phyloP scores from a whole-genome alignment of 371 early-diverging fungal genomes.

The Rhizopus arrhizus region DNA sequence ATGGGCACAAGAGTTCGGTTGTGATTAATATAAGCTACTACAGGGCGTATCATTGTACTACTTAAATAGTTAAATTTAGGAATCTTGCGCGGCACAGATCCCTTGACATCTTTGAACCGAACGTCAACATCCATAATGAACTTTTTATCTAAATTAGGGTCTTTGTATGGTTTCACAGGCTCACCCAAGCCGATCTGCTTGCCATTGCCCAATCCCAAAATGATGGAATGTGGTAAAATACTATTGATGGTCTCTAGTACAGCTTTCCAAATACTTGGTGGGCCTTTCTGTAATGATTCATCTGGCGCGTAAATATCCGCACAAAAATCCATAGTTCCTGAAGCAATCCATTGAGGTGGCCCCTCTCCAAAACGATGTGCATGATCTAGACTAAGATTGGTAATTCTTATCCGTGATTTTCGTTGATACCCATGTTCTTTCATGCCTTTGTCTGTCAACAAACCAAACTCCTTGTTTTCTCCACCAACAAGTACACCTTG shows the following conservation, averaged over 20 bases:
- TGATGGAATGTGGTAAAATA: slow-evolving; percentile 57
- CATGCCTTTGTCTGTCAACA: slow-evolving; percentile 40
- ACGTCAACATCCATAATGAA: slow-evolving; percentile 71
- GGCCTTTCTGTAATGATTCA: slow-evolving; percentile 45
- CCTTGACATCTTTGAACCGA: slow-evolving; percentile 85
- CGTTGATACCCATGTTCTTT: slow-evolving; percentile 42
- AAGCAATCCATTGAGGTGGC: slow-evolving; percentile 92
- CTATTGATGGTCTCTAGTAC: slow-evolving; percentile 76
- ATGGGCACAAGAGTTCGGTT: slow-evolving; percentile 84
- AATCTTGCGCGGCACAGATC: slow-evolving; percentile 78
- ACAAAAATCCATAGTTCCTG: slow-evolving; percentile 83
- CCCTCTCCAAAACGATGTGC: slow-evolving; percentile 87
- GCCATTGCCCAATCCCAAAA: slow-evolving; percentile 49
- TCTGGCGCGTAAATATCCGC: slow-evolving; percentile 72
- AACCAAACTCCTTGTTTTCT: slow-evolving; percentile 41
- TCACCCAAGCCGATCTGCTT: slow-evolving; percentile 29
- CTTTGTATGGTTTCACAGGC: background rate
- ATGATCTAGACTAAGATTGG: slow-evolving; percentile 88
- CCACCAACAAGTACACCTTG: slow-evolving; percentile 49
- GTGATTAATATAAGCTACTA: slow-evolving; percentile 92
- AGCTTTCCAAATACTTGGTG: slow-evolving; percentile 59
- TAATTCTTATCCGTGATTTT: slow-evolving; percentile 80
- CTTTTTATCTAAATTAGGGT: slow-evolving; percentile 9
- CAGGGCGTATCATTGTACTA: slow-evolving; percentile 85
- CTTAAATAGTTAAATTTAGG: slow-evolving; percentile 74